A percentile compares a stretch with the other conserved stretches of the same genome.
These are phyloP conservation scores for Aspergillaceae sp. DNA, from an alignment of 2,329 filamentous ascomycete genomes.

Conservation along the genomic window DNA sequence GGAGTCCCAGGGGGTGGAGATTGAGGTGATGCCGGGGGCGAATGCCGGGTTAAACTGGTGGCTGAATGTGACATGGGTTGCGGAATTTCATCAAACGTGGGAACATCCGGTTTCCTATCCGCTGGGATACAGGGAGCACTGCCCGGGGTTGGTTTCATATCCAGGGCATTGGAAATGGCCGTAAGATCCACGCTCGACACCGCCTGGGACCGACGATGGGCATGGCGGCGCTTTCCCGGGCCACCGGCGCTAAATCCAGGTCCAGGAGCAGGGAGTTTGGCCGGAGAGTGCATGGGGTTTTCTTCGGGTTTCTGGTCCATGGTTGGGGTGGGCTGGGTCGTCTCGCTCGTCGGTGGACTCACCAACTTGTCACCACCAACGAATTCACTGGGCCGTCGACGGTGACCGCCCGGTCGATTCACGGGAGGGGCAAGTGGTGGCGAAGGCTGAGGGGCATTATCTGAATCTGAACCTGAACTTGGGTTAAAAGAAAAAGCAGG, in stretches of 20 bases:
- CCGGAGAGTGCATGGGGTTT: conserved; percentile 12
- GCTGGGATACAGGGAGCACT: conserved; percentile 51
- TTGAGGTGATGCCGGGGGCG: conserved; percentile 24
- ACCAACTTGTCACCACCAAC: conserved; percentile 56
- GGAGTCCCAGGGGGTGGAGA: conserved; percentile 1
- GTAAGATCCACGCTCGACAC: conserved; percentile 76
- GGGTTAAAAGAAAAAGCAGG: conserved; percentile 33
- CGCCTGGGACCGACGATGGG: conserved; percentile 69
- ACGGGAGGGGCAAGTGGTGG: conserved; percentile 37
- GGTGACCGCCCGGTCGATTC: conserved; percentile 51
- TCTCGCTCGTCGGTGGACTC: conserved; percentile 56
- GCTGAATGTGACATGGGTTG: conserved; percentile 28
- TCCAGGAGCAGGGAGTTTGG: conserved; percentile 21
- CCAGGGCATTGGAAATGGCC: conserved; percentile 41
- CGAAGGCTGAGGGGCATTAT: conserved; percentile 35
- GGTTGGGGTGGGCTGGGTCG: conserved; percentile 16
- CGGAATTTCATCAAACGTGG: conserved; percentile 20
- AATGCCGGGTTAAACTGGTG: conserved; percentile 19
- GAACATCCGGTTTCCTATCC: conserved; percentile 24
- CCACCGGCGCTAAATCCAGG: conserved; percentile 36
- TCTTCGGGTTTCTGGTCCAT: conserved; percentile 8
- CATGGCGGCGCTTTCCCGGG: conserved; percentile 54
- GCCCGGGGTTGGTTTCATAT: conserved; percentile 41
- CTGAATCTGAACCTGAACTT: conserved; percentile 21
- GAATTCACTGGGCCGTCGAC: conserved; percentile 76